phyloP scores from a whole-genome alignment of 1,284 basidiomycete genomes.

The Boletellus deceptivus region DNA sequence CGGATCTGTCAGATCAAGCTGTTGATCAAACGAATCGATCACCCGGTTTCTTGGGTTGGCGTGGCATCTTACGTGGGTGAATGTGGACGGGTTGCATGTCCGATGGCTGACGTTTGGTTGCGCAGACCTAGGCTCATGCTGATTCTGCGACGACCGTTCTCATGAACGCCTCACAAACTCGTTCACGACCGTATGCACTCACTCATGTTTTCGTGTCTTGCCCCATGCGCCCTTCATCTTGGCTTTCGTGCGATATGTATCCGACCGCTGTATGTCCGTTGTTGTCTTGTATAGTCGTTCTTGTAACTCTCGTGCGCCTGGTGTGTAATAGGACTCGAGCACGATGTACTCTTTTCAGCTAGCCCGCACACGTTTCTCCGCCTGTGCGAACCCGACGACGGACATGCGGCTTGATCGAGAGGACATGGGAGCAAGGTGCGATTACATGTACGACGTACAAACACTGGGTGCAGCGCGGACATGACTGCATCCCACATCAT shows the following conservation, averaged over 20 bases:
- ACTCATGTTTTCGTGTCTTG: background rate
- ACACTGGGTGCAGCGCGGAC: too few species aligned
- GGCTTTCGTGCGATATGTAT: conserved; percentile 4
- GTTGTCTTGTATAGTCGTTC: background rate
- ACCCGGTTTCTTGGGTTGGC: conserved; percentile 23
- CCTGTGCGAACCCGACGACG: too few species aligned
- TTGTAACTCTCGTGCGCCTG: conserved; percentile 3
- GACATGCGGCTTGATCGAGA: too few species aligned
- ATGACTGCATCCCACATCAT: too few species aligned
- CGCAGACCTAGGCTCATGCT: conserved; percentile 10
- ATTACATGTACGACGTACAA: too few species aligned
- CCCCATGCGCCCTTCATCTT: conserved; percentile 1
- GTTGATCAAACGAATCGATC: conserved; percentile 23
- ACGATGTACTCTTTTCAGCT: background rate
- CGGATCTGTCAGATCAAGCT: conserved; percentile 34
- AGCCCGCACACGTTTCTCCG: background rate
- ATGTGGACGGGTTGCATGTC: background rate
- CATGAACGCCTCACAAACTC: background rate
- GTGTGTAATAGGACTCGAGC: conserved; percentile 4
- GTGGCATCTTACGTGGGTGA: conserved; percentile 16
- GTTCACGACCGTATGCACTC: conserved; percentile 5
- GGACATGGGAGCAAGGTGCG: too few species aligned
- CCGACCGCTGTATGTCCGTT: background rate
- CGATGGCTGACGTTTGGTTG: conserved; percentile 8
- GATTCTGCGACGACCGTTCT: conserved; percentile 1